Conservation (phyloP, 2,329 filamentous ascomycete genomes). For the Dactylellina haptotyla region DNA sequence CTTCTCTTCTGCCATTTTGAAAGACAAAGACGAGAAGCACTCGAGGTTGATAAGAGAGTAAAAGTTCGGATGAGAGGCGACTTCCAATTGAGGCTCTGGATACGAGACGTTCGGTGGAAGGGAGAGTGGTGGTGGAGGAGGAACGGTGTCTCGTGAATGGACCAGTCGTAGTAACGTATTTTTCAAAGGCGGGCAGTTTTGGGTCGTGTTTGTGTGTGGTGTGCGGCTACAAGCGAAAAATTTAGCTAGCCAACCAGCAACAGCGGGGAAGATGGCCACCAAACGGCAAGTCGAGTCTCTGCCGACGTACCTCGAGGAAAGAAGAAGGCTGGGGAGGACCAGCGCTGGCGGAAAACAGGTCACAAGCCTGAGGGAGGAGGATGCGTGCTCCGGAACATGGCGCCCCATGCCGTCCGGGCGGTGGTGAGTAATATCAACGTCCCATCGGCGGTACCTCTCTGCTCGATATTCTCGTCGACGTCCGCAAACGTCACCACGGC, state of each 20-base stretch:
- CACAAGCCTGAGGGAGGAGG: not conserved
- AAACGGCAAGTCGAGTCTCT: slow-evolving; percentile 5
- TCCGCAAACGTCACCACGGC: slow-evolving; percentile 46
- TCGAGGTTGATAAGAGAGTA: not conserved
- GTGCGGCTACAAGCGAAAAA: slow-evolving; percentile 54
- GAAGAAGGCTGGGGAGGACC: too few species aligned
- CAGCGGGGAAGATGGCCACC: slow-evolving; percentile 30
- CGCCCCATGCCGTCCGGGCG: too few species aligned
- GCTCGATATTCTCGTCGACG: not conserved
- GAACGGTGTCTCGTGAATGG: slow-evolving; percentile 29
- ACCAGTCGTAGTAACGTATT: slow-evolving; percentile 30
- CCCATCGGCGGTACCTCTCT: too few species aligned
- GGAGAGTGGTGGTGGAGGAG: too few species aligned
- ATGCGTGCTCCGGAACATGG: too few species aligned
- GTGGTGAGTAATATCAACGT: too few species aligned
- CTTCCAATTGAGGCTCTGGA: slow-evolving; percentile 41
- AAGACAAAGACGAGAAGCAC: not conserved
- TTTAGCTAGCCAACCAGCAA: slow-evolving; percentile 22
- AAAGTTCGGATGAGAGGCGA: not conserved
- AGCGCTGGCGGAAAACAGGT: too few species aligned
- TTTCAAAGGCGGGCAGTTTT: slow-evolving; percentile 50
- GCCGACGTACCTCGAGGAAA: too few species aligned
- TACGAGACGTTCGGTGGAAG: slow-evolving; percentile 1
- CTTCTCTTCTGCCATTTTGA: slow-evolving; percentile 53
- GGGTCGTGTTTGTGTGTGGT: slow-evolving; percentile 45